Percentiles rank a stretch among this genome's conserved stretches.
phyloP scores from a whole-genome alignment of 768 basidiomycete genomes.

The Boletus vinaceobasis region DNA sequence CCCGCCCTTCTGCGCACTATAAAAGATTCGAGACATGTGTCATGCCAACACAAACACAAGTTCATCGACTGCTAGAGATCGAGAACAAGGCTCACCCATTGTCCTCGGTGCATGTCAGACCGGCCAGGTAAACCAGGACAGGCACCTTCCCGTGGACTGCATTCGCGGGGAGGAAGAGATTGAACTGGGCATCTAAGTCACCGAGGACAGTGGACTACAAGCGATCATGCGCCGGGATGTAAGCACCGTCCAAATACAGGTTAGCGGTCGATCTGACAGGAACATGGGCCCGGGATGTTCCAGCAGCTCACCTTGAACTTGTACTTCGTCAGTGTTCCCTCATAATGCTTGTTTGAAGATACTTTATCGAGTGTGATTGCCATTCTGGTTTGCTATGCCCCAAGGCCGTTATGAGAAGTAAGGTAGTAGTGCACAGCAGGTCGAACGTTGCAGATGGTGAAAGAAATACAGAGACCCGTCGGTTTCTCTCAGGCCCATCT shows the following conservation, averaged over 20 bases:
- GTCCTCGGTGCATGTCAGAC: conserved; percentile 88
- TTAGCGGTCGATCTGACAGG: background rate
- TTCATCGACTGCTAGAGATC: background rate
- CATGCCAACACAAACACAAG: background rate
- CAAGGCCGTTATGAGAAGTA: background rate
- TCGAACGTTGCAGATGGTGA: background rate
- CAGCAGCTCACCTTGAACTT: conserved; percentile 61
- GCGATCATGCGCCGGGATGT: background rate
- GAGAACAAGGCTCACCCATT: conserved; percentile 60
- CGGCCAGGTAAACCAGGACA: conserved; percentile 84
- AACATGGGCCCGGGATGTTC: background rate
- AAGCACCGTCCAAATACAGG: background rate
- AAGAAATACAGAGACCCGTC: background rate
- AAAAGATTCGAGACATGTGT: background rate
- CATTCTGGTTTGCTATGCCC: conserved; percentile 6
- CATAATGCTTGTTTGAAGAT: conserved; percentile 75
- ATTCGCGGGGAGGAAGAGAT: conserved; percentile 79
- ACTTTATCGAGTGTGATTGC: conserved; percentile 54
- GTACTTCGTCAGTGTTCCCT: conserved; percentile 82
- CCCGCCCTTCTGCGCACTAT: conserved; percentile 87
- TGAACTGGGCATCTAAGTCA: conserved; percentile 72
- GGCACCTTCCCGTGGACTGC: conserved; percentile 56
- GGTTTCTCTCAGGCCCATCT: background rate
- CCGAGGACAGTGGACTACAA: conserved; percentile 67
- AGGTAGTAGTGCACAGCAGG: background rate